Evolutionary conservation across 495 filamentous ascomycete genomes (phyloP), one percentile per base, ranked within the genome.

Genomic region (Penicillium waksmanii): DNA sequence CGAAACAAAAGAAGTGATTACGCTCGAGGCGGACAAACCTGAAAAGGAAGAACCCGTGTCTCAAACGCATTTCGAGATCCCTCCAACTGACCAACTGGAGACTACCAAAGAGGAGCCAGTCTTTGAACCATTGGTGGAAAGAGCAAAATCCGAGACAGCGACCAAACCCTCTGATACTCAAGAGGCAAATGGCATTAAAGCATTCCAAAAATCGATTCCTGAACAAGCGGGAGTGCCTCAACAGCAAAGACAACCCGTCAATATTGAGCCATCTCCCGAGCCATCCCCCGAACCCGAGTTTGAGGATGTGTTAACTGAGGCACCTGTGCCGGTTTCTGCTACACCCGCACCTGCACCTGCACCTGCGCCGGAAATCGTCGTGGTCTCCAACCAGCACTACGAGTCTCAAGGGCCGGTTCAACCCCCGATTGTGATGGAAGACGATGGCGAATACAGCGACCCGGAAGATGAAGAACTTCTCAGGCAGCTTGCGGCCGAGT

Each of bases 381-480:
- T 57, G 31, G 50, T 47, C n/a, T n/a, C 57, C 18, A 35, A 63
- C 43, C 19, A 36, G 51, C 64, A 51, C 56, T 59, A 27, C 55
- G 61, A 57, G 21, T 13, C 46, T n/a, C 48, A 56, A 5, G 58
- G 76, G 21, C 60, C 62, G 43, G 64, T 70, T 21, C 57, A 62
- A 17, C 21, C 58, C 25, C 73, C 66, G 9, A 67, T 62, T 12
- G 58, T 74, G 36, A 64, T 74, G 1, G 73, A 78, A 46, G 73
- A 80, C 10, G 63, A 73, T 36, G 75, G 62, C 35, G 81, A 87
- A 7, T 91, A 89, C 64, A 91, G 87, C 27, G 94, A 98, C 62
- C 88, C 92, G 0, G 94, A 97, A 75, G 94, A 98, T 59, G 92
- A 92, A 71, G 92, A 95, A 51, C 80, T 98, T 5, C 78, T 98